A percentile compares a stretch with the other conserved stretches of the same genome.
Evolutionary conservation across 116 monocot genomes (phyloP).

Genomic region (Papilionanthe hybrid): DNA sequence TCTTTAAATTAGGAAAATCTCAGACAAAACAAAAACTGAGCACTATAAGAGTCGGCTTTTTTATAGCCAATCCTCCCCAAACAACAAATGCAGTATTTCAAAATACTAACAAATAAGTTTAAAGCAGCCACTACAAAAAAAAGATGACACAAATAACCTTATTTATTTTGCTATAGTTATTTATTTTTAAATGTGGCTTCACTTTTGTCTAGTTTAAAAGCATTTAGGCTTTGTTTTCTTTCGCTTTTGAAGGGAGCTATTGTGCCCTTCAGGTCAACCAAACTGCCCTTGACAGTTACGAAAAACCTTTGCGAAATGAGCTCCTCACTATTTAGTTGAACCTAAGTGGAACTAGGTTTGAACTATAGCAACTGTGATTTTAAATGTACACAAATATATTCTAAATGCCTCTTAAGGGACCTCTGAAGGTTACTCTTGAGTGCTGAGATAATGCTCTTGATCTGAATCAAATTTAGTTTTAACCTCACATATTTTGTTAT

Average conservation of each 20-base stretch:
- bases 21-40: too few species aligned
- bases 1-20: too few species aligned
- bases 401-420: neutral
- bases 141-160: too few species aligned
- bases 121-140: too few species aligned
- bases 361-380: neutral
- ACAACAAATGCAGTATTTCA: too few species aligned
- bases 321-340: neutral
- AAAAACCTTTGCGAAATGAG: neutral
- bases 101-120: too few species aligned
- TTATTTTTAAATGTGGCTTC: neutral
- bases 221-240: neutral
- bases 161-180: too few species aligned
- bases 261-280: neutral
- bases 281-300: neutral
- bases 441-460: neutral
- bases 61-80: too few species aligned
- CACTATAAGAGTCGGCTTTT: too few species aligned
- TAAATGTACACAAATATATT: neutral
- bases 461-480: neutral
- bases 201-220: neutral
- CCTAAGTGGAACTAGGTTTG: neutral
- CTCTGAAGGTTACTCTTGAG: neutral
- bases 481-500: neutral
- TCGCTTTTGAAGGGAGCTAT: too few species aligned